Base-by-base conservation (phyloP, 2,329 filamentous ascomycete genomes). In the Ascochyta fabae region DNA sequence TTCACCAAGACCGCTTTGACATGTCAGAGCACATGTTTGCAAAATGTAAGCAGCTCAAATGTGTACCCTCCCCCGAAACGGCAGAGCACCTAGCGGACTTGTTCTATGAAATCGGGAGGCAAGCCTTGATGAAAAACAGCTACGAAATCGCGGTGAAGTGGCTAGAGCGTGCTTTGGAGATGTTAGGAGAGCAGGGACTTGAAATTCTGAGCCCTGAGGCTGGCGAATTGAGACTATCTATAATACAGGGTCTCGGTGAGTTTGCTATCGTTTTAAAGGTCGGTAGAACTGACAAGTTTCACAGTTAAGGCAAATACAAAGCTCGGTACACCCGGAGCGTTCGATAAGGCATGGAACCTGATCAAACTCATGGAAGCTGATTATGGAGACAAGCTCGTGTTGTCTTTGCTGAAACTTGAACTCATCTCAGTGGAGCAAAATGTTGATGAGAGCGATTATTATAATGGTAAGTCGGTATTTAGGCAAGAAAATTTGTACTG, bases 21-120 rank as follows among this genome's bases (percentile, higher is more conserved):
- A 83, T 92, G 43, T 90, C 91, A 26, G 91, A 96, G 50, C 86
- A 91, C 72, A 86, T 95, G 80, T 93, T 88, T 72, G 75, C 75
- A 33, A 90, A 90, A 64, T 75, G 85, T 42, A 64, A 76, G 58
- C n/a, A 70, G 13, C 38, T 69, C 10, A 72, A 76, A 9, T 72
- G 64, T 34, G 49, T 69, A 0, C 70, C 84, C 2, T 81, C 87
- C 39, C 73, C 81, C 0, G 59, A 74, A 2, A 81, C 81, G 1
- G 79, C 82, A 2, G 88, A 93, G 70, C 80, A 78, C 34, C 75
- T 93, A 39, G 83, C 87, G 4, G 87, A 92, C 63, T 77, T 88
- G 2, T 79, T 92, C 7, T 90, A 88, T 60, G 86, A 89, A 56
- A 89, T 96, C 36, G 92, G 92, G 3, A 86, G 82, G 43, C 80